Percentiles rank a stretch among this genome's conserved stretches.
These are phyloP conservation scores for Fusarium udum DNA, from an alignment of 2,329 filamentous ascomycete species.

Conservation along the genomic window DNA sequence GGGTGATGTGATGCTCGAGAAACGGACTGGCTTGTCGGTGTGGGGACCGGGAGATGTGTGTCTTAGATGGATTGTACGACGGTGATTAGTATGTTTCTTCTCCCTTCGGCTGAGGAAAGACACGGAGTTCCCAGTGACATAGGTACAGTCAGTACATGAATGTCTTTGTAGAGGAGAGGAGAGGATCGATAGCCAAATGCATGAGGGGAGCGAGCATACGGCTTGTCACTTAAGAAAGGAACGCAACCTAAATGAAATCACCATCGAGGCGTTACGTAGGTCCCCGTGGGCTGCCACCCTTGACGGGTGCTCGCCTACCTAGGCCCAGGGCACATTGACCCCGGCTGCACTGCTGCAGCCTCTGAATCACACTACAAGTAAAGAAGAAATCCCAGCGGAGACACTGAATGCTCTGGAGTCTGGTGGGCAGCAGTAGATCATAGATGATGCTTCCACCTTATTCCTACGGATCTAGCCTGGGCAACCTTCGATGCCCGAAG, in stretches of 20 bases:
- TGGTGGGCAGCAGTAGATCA: constrained; percentile 7
- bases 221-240: constrained; percentile 6
- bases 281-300: constrained; percentile 1
- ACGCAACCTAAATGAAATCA: neutral
- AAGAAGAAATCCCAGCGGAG: neutral
- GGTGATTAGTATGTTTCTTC: constrained; percentile 7
- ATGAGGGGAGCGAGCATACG: neutral
- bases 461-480: constrained; percentile 14
- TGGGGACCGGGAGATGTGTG: constrained; percentile 21
- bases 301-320: neutral
- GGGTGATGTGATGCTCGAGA: constrained; percentile 32
- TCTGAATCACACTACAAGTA: constrained; percentile 22
- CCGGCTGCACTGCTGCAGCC: neutral
- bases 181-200: neutral
- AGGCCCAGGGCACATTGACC: constrained; percentile 1
- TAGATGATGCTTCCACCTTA: constrained; percentile 18
- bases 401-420: neutral
- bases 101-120: constrained; percentile 9
- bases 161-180: neutral
- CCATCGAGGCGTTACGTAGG: constrained; percentile 25
- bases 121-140: neutral
- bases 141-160: neutral
- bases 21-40: constrained; percentile 22
- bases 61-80: constrained; percentile 19
- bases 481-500: constrained; percentile 15